These are phyloP conservation scores for Pisolithus orientalis DNA, from an alignment of 768 basidiomycete genomes.

Conservation along the genomic window DNA sequence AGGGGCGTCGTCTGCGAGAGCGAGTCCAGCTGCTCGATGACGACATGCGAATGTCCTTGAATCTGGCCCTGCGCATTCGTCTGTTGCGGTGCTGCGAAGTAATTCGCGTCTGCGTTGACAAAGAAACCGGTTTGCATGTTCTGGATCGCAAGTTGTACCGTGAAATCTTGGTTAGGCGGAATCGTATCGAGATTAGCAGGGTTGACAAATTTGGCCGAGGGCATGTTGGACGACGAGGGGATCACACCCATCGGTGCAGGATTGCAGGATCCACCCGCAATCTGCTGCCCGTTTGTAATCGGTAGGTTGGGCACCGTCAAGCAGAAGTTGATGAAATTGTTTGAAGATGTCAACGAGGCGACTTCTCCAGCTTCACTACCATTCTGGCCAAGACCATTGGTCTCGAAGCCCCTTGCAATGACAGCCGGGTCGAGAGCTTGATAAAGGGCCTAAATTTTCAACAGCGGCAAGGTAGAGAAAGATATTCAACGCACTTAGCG, in stretches of 20 bases:
- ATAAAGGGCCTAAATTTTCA: conserved; percentile 10
- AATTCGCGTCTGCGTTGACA: conserved; percentile 47
- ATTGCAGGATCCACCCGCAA: conserved; percentile 52
- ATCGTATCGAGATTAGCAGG: conserved; percentile 39
- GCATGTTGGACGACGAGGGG: conserved; percentile 39
- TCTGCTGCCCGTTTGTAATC: conserved; percentile 50
- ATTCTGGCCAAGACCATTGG: conserved; percentile 39
- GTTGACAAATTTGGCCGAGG: conserved; percentile 42
- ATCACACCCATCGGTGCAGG: conserved; percentile 53
- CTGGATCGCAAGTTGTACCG: conserved; percentile 41
- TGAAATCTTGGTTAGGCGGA: conserved; percentile 42
- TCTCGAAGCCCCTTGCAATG: conserved; percentile 44
- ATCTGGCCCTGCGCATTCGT: conserved; percentile 45
- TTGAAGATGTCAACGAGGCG: conserved; percentile 44
- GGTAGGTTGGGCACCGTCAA: conserved; percentile 36
- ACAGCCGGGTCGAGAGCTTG: conserved; percentile 47
- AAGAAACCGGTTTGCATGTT: conserved; percentile 49
- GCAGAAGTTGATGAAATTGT: conserved; percentile 62
- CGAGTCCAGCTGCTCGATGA: conserved; percentile 40
- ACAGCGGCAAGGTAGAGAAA: conserved; percentile 7
- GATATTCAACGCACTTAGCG: conserved; percentile 13
- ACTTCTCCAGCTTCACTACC: conserved; percentile 40
- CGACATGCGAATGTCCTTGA: conserved; percentile 54
- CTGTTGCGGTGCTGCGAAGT: conserved; percentile 53
- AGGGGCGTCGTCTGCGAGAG: conserved; percentile 40